Percentiles rank a stretch among this genome's conserved stretches.
Conservation (phyloP, 2,329 filamentous ascomycete species). For the Helotiales sp. region DNA sequence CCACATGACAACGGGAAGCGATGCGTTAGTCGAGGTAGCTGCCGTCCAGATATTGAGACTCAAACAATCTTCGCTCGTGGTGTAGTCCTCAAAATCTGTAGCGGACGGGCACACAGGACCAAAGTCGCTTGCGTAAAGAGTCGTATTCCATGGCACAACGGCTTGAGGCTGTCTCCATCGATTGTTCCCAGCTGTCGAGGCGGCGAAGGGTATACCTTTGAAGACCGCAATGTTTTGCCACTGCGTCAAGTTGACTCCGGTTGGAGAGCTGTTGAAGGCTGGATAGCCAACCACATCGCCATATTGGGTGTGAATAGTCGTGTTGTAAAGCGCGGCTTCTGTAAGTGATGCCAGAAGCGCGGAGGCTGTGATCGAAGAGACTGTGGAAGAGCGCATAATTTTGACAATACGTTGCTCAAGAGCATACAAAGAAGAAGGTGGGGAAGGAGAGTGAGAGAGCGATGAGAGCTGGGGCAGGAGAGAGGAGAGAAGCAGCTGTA, state of each 20-base stretch:
- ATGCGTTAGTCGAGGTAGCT: conserved; percentile 2
- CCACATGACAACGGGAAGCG: conserved; percentile 38
- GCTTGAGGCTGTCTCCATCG: conserved; percentile 37
- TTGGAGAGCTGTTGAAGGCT: conserved; percentile 17
- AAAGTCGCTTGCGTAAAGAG: conserved; percentile 29
- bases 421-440: too few relatives aligned
- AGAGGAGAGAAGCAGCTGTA: too few relatives aligned
- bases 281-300: conserved; percentile 13
- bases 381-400: too few relatives aligned
- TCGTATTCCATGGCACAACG: conserved; percentile 21
- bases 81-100: conserved; percentile 21
- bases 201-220: conserved; percentile 39
- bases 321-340: conserved; percentile 15
- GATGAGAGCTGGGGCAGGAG: too few relatives aligned
- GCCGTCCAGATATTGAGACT: conserved; percentile 44
- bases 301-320: conserved; percentile 14
- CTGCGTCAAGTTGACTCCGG: conserved; percentile 10
- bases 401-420: too few relatives aligned
- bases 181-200: conserved; percentile 41
- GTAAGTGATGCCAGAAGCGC: too few relatives aligned
- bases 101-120: conserved; percentile 33
- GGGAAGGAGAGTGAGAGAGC: too few relatives aligned
- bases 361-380: too few relatives aligned
- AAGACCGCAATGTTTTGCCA: conserved; percentile 8
- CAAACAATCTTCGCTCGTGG: conserved; percentile 42